Evolutionary conservation across 768 basidiomycete species (phyloP).

Genomic region (Atractiella rhizophila): DNA sequence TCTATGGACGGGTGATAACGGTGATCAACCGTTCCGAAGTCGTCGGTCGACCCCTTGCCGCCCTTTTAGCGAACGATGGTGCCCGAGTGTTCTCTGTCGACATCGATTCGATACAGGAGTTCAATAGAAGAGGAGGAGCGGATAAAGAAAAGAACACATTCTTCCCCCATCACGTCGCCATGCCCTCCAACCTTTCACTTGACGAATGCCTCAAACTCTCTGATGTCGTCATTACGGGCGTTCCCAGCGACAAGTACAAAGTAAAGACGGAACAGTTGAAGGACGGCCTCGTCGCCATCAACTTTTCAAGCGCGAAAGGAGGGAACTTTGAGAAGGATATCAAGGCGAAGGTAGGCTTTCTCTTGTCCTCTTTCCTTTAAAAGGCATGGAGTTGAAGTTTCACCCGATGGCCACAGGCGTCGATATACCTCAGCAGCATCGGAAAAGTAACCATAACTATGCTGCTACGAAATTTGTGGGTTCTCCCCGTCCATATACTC

Average conservation of each 20-base stretch:
- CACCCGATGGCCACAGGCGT: constrained; percentile 33
- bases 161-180: constrained; percentile 60
- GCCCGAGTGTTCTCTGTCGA: constrained; percentile 86
- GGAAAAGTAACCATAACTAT: constrained; percentile 94
- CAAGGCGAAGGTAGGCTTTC: constrained; percentile 63
- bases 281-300: constrained; percentile 77
- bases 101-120: constrained; percentile 90
- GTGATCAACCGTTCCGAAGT: constrained; percentile 96
- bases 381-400: neutral
- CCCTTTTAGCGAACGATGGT: constrained; percentile 83
- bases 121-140: constrained; percentile 34
- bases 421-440: constrained; percentile 82
- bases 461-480: constrained; percentile 66
- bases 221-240: constrained; percentile 72
- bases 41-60: constrained; percentile 87
- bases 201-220: constrained; percentile 57
- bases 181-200: constrained; percentile 40
- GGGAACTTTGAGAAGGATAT: constrained; percentile 91
- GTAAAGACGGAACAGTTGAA: constrained; percentile 69
- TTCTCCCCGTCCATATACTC: too few relatives aligned
- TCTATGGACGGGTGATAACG: constrained; percentile 73
- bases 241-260: constrained; percentile 63
- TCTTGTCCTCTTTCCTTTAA: neutral
- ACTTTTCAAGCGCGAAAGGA: constrained; percentile 80
- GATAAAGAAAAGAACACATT: constrained; percentile 21